Evolutionary conservation across 768 basidiomycete genomes (phyloP).

Genomic region (Pleurotus djamor): DNA sequence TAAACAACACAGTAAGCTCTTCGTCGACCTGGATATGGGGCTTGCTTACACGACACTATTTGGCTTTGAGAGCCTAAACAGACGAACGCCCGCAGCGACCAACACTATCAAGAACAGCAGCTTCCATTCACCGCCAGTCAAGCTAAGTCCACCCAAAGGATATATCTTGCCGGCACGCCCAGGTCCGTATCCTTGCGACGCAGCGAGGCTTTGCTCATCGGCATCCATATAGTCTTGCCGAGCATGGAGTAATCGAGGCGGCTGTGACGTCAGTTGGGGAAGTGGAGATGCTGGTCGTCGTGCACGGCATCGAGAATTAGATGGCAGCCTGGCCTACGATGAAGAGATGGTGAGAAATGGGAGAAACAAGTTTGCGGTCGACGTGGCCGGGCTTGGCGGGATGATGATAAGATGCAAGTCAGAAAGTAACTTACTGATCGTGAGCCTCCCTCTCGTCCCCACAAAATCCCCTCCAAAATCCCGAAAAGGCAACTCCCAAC

Average conservation of each 20-base stretch:
- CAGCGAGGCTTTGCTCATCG: conserved; percentile 67
- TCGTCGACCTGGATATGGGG: conserved; percentile 13
- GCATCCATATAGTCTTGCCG: conserved; percentile 71
- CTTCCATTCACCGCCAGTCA: conserved; percentile 76
- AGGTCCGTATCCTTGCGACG: conserved; percentile 61
- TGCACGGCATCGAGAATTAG: conserved; percentile 40
- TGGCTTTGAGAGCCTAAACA: conserved; percentile 84
- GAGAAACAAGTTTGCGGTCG: neutral
- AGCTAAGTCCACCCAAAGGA: conserved; percentile 59
- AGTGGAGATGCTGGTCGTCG: conserved; percentile 72
- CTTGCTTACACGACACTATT: conserved; percentile 84
- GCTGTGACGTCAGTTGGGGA: conserved; percentile 35
- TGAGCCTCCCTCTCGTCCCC: too few relatives aligned
- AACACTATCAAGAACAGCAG: conserved; percentile 64
- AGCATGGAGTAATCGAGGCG: conserved; percentile 63
- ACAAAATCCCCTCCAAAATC: too few relatives aligned
- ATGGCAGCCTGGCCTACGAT: conserved; percentile 6
- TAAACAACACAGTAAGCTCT: conserved; percentile 24
- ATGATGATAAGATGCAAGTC: too few relatives aligned
- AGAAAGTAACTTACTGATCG: too few relatives aligned
- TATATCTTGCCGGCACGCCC: conserved; percentile 36
- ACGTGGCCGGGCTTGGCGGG: conserved; percentile 3
- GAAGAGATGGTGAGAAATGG: neutral
- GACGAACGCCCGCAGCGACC: conserved; percentile 76
- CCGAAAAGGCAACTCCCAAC: too few relatives aligned